Conservation (phyloP, 768 basidiomycete species). For the Suillus fuscotomentosus region DNA sequence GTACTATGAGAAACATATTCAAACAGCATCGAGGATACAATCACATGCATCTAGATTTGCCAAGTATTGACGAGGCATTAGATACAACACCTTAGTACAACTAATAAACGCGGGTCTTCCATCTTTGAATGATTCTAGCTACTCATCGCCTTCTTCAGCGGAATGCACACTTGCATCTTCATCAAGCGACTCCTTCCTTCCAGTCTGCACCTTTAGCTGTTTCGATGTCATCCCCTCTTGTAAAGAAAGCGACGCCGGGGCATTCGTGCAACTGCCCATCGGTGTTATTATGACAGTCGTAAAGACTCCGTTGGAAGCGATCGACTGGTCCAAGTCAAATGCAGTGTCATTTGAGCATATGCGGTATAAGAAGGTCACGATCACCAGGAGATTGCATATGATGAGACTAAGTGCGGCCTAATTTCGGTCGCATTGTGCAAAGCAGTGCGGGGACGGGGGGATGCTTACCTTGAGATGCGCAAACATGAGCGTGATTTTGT, state of each 20-base stretch:
- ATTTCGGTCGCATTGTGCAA: neutral
- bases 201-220: neutral
- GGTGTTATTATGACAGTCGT: neutral
- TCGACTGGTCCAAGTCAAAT: conserved; percentile 6
- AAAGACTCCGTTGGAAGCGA: neutral
- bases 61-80: no score
- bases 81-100: neutral
- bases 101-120: neutral
- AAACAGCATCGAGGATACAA: no score
- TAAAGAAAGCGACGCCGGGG: neutral
- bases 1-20: no score
- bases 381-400: conserved; percentile 27
- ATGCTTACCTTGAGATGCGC: conserved; percentile 22
- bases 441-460: neutral
- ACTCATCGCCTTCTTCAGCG: neutral
- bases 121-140: neutral
- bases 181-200: neutral
- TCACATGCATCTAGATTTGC: no score
- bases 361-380: conserved; percentile 21
- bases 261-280: neutral
- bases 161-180: neutral
- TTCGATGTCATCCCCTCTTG: conserved; percentile 27
- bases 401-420: conserved; percentile 23
- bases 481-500: conserved; percentile 13
- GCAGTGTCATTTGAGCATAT: conserved; percentile 3